Percentiles rank a stretch among this genome's conserved stretches.
Conservation (phyloP, 306 rosid species). For the Lathyrus tuberosus region DNA sequence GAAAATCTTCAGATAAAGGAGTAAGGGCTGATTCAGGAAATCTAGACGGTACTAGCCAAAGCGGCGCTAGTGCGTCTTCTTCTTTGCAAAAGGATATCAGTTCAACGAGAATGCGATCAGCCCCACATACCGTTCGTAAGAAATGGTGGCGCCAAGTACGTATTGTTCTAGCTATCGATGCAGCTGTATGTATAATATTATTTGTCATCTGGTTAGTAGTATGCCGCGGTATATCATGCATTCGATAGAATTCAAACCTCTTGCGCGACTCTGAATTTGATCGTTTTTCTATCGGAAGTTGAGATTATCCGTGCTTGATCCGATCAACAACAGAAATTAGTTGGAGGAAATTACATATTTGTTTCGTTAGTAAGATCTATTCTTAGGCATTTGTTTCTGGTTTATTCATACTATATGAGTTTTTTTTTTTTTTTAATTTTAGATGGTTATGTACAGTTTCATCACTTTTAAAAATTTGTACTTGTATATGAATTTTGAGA, state of each 20-base stretch:
- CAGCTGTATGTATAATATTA: constrained; percentile 68
- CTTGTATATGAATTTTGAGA: constrained; percentile 49
- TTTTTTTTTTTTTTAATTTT: constrained; percentile 3
- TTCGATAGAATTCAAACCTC: constrained; percentile 47
- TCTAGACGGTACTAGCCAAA: constrained; percentile 55
- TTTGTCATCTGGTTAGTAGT: constrained; percentile 71
- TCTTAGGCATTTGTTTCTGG: constrained; percentile 40
- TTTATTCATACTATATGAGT: constrained; percentile 22
- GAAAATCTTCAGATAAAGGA: constrained; percentile 75
- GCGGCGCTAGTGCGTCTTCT: constrained; percentile 58
- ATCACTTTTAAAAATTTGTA: constrained; percentile 33
- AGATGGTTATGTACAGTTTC: constrained; percentile 42
- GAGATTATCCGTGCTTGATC: constrained; percentile 19
- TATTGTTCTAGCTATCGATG: constrained; percentile 86
- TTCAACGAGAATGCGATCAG: constrained; percentile 66
- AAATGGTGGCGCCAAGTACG: constrained; percentile 92
- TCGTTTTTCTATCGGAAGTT: constrained; percentile 25
- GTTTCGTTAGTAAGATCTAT: constrained; percentile 34
- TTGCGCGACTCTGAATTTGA: constrained; percentile 28
- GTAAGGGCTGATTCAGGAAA: constrained; percentile 58
- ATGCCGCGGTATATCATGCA: constrained; percentile 68
- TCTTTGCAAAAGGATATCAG: constrained; percentile 64
- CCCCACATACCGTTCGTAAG: constrained; percentile 61
- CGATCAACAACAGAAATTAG: constrained; percentile 28
- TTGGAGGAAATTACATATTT: constrained; percentile 18